Base-by-base conservation (phyloP, 345 rosid genomes). In the Rhizophora apiculata region DNA sequence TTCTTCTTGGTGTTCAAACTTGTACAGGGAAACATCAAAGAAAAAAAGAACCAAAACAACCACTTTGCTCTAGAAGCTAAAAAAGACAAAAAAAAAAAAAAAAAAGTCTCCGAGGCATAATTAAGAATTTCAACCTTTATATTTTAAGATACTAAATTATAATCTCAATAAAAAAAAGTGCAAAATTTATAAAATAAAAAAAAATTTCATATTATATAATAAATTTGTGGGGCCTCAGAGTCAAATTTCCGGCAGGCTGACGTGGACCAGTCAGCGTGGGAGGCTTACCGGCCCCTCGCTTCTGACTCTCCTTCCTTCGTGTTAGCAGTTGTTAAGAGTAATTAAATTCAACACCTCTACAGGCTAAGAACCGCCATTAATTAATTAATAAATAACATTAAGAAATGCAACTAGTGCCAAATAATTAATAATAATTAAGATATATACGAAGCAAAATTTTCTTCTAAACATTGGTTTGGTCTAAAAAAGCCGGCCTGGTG, bases 251-350 rank as follows among this genome's bases (percentile, higher is more conserved):
- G 27, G 37, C 60, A 34, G 22, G 27, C n/a, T 4, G 43, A 18
- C 37, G 10, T 22, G 29, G 31, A 60, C 61, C 67, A 57, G 87
- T 81, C 84, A 78, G 69, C 69, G 65, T 24, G 70, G 81, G 79
- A 79, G 81, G 83, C 83, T 71, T 46, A 70, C 62, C 72, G 43
- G 76, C 51, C 69, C 65, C 55, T 65, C 32, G 22, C 71, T 61
- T 26, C 56, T 15, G 48, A 36, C 49, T 46, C 60, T 32, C 51
- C 60, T 53, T 63, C 64, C 64, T 3, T 54, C 13, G 3, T 10
- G 3, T 13, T 13, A 43, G 48, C 48, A 39, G 16, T 10, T 39
- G 13, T 15, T 15, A 43, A 15, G 19, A 43, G 49, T 43, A 11
- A 43, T 43, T 43, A 43, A 11, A 43, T 11, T 43, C 49, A 43